Base-by-base conservation (phyloP, 495 filamentous ascomycete species). In the Aspergillus saccharolyticus region DNA sequence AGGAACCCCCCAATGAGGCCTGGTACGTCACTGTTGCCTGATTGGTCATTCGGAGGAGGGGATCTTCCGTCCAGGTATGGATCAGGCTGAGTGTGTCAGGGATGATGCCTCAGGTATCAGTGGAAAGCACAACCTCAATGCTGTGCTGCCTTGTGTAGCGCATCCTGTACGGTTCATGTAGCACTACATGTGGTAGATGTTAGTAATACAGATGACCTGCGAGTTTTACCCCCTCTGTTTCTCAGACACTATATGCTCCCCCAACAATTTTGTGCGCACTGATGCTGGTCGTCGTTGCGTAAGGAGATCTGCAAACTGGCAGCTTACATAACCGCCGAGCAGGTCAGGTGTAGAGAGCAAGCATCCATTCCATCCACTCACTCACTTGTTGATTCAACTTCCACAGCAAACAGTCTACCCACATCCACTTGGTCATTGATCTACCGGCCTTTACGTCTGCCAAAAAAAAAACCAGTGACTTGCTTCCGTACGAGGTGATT, bases 1-100 rank as follows among this genome's bases (percentile, higher is more conserved):
- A 56, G 42, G 48, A 9, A 28, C 47, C 59, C 33, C 54, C 53
- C 54, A 69, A 62, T 56, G 57, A 28, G 25, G 4, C 9, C 54
- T 49, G 58, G 70, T 78, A 77, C 74, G 75, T 78, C 75, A 78
- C 75, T 64, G 69, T 59, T 65, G 63, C 64, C 61, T 68, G 64
- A 76, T 78, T 78, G 73, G 75, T 74, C 73, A 75, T 64, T 70
- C 68, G 69, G 74, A 56, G 33, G 47, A 54, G 19, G 54, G 54
- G 59, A 69, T 72, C 54, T 71, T 73, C 71, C 71, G 67, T 18
- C 14, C n/a, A n/a, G n/a, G n/a, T 25, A 22, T 57, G 55, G 59
- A 57, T 61, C 42, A 63, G 63, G 57, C 42, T 28, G 25, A 28
- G 25, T 3, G 3, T 28, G 25, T n/a, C n/a, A n/a, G n/a, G n/a